Conservation (phyloP, 176 grass and related monocot species). For the Oryza rufipogon region DNA sequence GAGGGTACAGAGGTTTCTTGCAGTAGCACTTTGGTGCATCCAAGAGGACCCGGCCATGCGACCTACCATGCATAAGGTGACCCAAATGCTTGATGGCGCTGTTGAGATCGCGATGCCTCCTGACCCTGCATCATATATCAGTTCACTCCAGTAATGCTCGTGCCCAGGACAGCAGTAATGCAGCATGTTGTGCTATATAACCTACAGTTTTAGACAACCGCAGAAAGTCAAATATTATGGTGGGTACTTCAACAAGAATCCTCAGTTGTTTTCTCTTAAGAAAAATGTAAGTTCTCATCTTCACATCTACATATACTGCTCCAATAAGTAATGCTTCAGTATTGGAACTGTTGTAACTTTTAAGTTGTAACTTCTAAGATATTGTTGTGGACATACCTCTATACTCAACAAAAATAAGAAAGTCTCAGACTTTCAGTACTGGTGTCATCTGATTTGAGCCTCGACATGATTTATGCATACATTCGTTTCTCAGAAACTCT, state of each 20-base stretch:
- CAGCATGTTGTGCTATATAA: not conserved
- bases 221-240: not conserved
- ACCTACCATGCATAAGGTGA: constrained; percentile 8
- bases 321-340: not conserved
- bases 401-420: not conserved
- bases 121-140: constrained; percentile 2
- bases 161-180: not conserved
- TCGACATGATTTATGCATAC: not conserved
- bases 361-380: not conserved
- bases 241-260: not conserved
- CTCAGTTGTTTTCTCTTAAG: not conserved
- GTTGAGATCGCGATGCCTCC: not conserved
- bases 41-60: constrained; percentile 1
- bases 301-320: not conserved
- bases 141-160: not conserved
- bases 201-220: not conserved
- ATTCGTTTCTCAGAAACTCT: not conserved
- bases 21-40: not conserved
- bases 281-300: not conserved
- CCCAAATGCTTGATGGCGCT: not conserved
- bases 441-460: not conserved
- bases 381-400: not conserved
- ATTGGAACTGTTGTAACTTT: not conserved
- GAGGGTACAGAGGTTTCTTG: not conserved
- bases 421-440: not conserved